Evolutionary conservation across 2,329 filamentous ascomycete species (phyloP).

Genomic region (Catunica adiposa): DNA sequence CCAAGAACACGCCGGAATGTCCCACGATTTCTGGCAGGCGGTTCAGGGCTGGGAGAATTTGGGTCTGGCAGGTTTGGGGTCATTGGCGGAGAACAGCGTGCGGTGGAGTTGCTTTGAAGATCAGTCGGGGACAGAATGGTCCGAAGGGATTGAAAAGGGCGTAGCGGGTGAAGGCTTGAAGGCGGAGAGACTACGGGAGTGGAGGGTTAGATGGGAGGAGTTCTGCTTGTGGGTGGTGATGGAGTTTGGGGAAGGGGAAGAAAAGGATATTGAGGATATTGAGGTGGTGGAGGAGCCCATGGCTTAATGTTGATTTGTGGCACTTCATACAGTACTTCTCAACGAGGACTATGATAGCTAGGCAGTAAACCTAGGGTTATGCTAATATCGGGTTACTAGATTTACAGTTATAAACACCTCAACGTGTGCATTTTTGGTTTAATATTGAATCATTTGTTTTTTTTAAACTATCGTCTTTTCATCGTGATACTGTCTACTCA

Average conservation of each 20-base stretch:
- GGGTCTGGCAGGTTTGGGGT: conserved; percentile 70
- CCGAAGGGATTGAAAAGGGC: conserved; percentile 54
- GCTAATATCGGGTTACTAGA: no score
- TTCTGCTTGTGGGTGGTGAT: conserved; percentile 83
- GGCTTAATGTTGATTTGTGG: no score
- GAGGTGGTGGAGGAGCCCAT: no score
- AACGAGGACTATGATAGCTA: no score
- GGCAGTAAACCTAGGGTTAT: no score
- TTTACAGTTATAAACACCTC: no score
- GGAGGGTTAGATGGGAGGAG: conserved; percentile 68
- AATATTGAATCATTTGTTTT: no score
- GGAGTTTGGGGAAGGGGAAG: conserved; percentile 41
- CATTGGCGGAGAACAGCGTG: conserved; percentile 81
- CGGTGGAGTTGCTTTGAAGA: conserved; percentile 84
- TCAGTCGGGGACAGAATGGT: conserved; percentile 53
- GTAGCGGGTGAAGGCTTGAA: conserved; percentile 54
- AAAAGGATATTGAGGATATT: no score
- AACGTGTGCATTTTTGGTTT: no score
- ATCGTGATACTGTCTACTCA: no score
- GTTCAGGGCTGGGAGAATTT: conserved; percentile 85
- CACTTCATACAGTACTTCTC: no score
- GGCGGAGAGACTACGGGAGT: conserved; percentile 57
- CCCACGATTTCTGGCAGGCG: conserved; percentile 88
- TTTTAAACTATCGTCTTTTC: no score
- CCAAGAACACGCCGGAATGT: conserved; percentile 65